Conservation (phyloP, 306 rosid genomes). For the Ormosia emarginata region DNA sequence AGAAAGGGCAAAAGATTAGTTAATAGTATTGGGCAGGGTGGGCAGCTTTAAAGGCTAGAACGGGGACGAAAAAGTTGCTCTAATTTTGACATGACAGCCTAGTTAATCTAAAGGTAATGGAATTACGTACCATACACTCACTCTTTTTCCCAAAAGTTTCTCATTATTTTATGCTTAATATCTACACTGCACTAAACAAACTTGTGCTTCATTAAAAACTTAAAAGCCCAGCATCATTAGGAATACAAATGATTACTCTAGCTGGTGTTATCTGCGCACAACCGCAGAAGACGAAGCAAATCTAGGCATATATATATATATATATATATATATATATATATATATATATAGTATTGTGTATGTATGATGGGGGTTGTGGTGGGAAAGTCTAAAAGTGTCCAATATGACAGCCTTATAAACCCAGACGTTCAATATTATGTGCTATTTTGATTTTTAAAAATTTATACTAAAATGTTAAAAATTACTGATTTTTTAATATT, state of each 20-base stretch:
- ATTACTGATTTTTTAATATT: background rate
- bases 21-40: conserved; percentile 53
- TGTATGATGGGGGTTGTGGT: conserved; percentile 16
- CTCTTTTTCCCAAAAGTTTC: conserved; percentile 65
- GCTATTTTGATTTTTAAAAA: background rate
- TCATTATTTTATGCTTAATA: conserved; percentile 49
- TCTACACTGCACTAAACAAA: conserved; percentile 33
- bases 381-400: conserved; percentile 4
- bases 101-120: conserved; percentile 73
- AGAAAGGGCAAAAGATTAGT: conserved; percentile 27
- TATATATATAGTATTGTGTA: background rate
- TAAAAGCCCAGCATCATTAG: conserved; percentile 35
- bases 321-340: background rate
- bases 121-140: conserved; percentile 69
- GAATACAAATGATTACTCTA: conserved; percentile 28
- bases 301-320: conserved; percentile 7
- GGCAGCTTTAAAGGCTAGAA: conserved; percentile 67
- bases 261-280: conserved; percentile 36
- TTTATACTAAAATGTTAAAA: background rate
- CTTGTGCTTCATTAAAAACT: conserved; percentile 25
- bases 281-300: conserved; percentile 21
- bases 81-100: conserved; percentile 91
- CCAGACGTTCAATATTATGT: background rate
- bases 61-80: conserved; percentile 68
- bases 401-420: background rate